Percentiles rank a stretch among this genome's conserved stretches.
phyloP scores from a whole-genome alignment of 2,329 filamentous ascomycete species.

The Xylariaceae sp. region DNA sequence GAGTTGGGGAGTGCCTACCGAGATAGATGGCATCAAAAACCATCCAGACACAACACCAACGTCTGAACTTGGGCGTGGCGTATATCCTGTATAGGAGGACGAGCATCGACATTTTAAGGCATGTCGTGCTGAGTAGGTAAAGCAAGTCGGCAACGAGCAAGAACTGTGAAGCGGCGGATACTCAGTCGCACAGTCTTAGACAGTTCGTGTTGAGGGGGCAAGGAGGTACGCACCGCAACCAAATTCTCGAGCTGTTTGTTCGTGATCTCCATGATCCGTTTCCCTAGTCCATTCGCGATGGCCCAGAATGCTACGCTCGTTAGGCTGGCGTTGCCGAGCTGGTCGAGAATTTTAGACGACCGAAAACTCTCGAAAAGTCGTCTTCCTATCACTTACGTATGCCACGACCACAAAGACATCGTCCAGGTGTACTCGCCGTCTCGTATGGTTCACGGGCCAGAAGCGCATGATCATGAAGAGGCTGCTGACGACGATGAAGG shows the following conservation, averaged over 20 bases:
- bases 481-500: conserved; percentile 19
- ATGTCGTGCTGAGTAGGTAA: conserved; percentile 28
- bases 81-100: conserved; percentile 32
- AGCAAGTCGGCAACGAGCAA: conserved; percentile 25
- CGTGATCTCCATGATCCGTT: conserved; percentile 16
- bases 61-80: conserved; percentile 26
- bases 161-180: conserved; percentile 7
- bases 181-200: conserved; percentile 4
- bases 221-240: conserved; percentile 14
- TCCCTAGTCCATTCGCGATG: conserved; percentile 24
- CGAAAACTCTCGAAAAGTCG: too few relatives aligned
- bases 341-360: background rate
- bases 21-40: conserved; percentile 24
- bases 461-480: conserved; percentile 21
- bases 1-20: conserved; percentile 4
- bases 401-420: conserved; percentile 22
- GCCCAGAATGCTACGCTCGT: conserved; percentile 23
- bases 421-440: conserved; percentile 21
- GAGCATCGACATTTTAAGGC: conserved; percentile 32
- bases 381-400: conserved; percentile 19
- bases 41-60: conserved; percentile 26
- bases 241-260: conserved; percentile 1
- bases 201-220: background rate
- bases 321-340: conserved; percentile 17
- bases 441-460: conserved; percentile 20